These are phyloP conservation scores for Lathyrus sativus DNA, from an alignment of 306 rosid genomes.

Conservation along the genomic window DNA sequence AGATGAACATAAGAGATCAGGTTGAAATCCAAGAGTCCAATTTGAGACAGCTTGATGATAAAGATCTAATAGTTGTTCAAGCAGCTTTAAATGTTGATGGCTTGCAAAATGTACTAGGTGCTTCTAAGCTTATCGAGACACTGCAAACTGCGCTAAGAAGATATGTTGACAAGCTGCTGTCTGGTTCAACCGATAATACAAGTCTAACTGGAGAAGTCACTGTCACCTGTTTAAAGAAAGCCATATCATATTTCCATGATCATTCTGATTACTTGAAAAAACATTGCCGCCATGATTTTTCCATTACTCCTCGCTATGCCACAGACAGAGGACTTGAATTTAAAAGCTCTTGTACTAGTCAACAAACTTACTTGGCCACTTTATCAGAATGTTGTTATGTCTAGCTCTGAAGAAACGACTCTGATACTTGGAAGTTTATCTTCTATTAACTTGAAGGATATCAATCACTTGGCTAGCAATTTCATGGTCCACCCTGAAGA, in stretches of 20 bases:
- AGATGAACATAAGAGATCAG: too few species aligned
- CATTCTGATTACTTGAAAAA: conserved; percentile 45
- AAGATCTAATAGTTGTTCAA: too few species aligned
- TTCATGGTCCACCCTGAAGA: too few species aligned
- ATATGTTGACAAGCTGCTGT: conserved; percentile 53
- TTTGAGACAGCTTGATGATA: too few species aligned
- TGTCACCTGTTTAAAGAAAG: conserved; percentile 59
- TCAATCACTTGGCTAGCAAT: too few species aligned
- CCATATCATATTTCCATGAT: conserved; percentile 44
- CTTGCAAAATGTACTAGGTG: conserved; percentile 52
- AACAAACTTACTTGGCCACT: conserved; percentile 73
- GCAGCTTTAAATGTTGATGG: conserved; percentile 69
- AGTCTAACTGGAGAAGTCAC: conserved; percentile 62
- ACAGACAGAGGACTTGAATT: conserved; percentile 73
- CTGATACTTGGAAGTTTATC: too few species aligned
- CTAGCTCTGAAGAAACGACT: conserved; percentile 43
- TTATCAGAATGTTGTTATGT: conserved; percentile 55
- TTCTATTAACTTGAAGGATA: too few species aligned
- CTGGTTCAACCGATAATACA: conserved; percentile 59
- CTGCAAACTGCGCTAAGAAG: conserved; percentile 61
- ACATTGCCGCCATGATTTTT: conserved; percentile 60
- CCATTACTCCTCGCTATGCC: conserved; percentile 74
- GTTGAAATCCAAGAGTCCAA: too few species aligned
- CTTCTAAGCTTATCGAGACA: conserved; percentile 63
- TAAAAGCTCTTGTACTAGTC: conserved; percentile 65